Percentiles rank a stretch among this genome's conserved stretches.
Conservation (phyloP, 2,329 filamentous ascomycete species). For the Exserohilum rostratum region DNA sequence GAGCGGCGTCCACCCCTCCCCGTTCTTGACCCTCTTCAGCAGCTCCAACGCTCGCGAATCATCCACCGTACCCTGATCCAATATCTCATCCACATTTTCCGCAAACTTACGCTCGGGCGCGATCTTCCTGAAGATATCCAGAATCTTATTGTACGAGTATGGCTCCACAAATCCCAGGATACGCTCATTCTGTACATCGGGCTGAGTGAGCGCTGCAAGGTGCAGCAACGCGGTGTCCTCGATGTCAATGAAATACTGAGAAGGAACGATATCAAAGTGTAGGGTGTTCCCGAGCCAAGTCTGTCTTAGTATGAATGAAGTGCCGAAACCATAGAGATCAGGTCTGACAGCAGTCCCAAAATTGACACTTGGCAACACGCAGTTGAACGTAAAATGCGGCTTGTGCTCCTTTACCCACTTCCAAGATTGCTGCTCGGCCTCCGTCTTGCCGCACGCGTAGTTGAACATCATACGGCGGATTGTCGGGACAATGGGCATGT, state of each 20-base stretch:
- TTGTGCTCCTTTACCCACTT: conserved; percentile 52
- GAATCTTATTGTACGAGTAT: conserved; percentile 53
- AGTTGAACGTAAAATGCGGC: conserved; percentile 52
- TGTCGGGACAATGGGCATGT: conserved; percentile 22
- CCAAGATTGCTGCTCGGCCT: conserved; percentile 47
- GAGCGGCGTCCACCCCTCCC: conserved; percentile 14
- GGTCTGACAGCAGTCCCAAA: conserved; percentile 26
- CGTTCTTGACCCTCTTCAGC: conserved; percentile 17
- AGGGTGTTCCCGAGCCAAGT: not conserved
- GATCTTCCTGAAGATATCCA: conserved; percentile 45
- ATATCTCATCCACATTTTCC: not conserved
- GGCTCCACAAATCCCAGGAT: conserved; percentile 58
- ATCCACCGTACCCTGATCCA: not conserved
- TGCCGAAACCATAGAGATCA: not conserved
- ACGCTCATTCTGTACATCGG: conserved; percentile 54
- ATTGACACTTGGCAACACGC: conserved; percentile 36
- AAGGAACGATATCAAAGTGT: conserved; percentile 4
- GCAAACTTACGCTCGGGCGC: conserved; percentile 46
- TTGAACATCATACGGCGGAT: conserved; percentile 36
- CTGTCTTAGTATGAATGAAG: not conserved
- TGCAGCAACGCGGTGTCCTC: conserved; percentile 58
- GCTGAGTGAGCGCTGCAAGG: conserved; percentile 56
- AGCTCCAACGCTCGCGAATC: conserved; percentile 1
- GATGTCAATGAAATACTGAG: conserved; percentile 57
- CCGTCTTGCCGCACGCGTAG: not conserved